Base-by-base conservation (phyloP, 768 basidiomycete genomes). In the Mycena metata region DNA sequence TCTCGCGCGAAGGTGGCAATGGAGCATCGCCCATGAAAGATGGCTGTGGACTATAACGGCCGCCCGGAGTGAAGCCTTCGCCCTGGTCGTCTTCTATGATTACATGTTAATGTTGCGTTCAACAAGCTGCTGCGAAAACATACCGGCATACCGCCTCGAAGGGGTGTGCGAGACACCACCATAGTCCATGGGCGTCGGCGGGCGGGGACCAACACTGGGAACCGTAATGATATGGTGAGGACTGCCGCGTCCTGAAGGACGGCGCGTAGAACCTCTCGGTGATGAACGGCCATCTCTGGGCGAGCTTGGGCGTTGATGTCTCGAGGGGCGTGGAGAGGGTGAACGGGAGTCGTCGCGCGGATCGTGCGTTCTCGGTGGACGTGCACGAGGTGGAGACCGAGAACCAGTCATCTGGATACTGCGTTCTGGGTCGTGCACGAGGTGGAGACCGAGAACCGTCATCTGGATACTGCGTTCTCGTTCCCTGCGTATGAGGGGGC, bases 181-280 rank as follows among this genome's bases (percentile, higher is more conserved):
- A 17, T 58, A 58, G 26, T 57, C 47, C 33, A 57, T 21, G 11
- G 62, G 62, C 21, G 46, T 39, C 41, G 16, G 21, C 30, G n/a
- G 63, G 49, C 23, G 56, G 60, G 21, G 62, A 45, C 15, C 47
- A 73, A 10, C 39, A 61, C 70, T 68, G 21, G 69, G 64, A 66
- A 67, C 56, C 11, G 54, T 55, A 23, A 56, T 70, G 36, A 65
- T 24, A 57, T 70, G 64, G 39, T 3, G 39, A 36, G 42, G 71
- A 51, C 74, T 35, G 23, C 23, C 54, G 19, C 26, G 56, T 47
- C 66, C 49, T 33, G 35, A 6, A 4, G 67, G 54, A 50, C 59
- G 66, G 10, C 60, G 69, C 21, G 67, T 69, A 56, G 56, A 64
- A 50, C 64, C 69, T 60, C 66, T 65, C 16, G 52, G 51, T 24